Percentiles rank a stretch among this genome's conserved stretches.
Evolutionary conservation across 768 basidiomycete genomes (phyloP).

Genomic region (Obba rivulosa): DNA sequence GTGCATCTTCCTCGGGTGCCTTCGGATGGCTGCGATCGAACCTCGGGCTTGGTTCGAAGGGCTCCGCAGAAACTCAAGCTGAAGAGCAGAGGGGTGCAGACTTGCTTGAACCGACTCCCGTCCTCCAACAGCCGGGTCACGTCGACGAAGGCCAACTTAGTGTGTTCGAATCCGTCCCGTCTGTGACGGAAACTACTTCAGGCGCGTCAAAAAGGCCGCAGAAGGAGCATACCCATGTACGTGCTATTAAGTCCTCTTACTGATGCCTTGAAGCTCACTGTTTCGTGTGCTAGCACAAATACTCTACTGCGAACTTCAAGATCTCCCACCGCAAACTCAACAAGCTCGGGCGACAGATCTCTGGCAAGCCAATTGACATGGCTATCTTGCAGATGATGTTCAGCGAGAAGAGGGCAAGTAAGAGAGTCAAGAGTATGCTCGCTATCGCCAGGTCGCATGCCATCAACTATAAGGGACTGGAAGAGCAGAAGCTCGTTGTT

Average conservation of each 20-base stretch:
- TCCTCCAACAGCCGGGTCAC: constrained; percentile 2
- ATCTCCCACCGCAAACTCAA: constrained; percentile 93
- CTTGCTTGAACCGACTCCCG: too few relatives aligned
- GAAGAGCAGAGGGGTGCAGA: constrained; percentile 31
- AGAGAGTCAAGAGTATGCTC: constrained; percentile 84
- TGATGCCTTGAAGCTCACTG: not conserved
- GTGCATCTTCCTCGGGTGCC: constrained; percentile 45
- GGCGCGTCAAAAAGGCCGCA: constrained; percentile 1
- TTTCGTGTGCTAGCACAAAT: constrained; percentile 67
- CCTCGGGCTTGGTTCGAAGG: constrained; percentile 34
- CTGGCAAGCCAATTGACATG: constrained; percentile 87
- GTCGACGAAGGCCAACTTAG: constrained; percentile 23
- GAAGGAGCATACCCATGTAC: constrained; percentile 20
- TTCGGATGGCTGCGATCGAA: constrained; percentile 61
- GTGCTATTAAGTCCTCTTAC: constrained; percentile 5
- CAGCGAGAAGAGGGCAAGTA: constrained; percentile 86
- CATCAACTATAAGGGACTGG: constrained; percentile 66
- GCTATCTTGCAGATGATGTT: constrained; percentile 98
- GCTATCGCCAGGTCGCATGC: constrained; percentile 86
- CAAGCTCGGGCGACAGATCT: constrained; percentile 79
- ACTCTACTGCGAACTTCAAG: constrained; percentile 89
- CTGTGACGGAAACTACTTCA: constrained; percentile 3
- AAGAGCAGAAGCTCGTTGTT: constrained; percentile 69
- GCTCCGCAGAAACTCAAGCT: constrained; percentile 38
- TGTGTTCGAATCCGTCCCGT: constrained; percentile 21